A percentile compares a stretch with the other conserved stretches of the same genome.
Evolutionary conservation across 1,284 basidiomycete genomes (phyloP).

Genomic region (Marasmius sp.): DNA sequence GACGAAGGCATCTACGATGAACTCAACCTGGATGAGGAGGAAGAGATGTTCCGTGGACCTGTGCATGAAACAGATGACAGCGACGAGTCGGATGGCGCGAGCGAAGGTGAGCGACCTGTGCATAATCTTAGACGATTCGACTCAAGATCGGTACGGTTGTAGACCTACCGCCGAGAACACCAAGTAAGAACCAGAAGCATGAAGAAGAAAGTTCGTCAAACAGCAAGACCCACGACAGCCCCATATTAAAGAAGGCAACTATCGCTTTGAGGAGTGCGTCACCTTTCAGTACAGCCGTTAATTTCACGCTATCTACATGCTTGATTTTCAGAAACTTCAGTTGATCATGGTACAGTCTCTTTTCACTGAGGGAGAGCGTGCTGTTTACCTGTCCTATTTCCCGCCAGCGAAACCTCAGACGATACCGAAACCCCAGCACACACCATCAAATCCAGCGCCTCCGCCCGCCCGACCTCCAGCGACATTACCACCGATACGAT

Average conservation of each 20-base stretch:
- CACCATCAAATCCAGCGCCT: conserved; percentile 24
- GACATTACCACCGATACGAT: conserved; percentile 63
- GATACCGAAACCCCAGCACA: conserved; percentile 33
- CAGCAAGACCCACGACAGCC: conserved; percentile 75
- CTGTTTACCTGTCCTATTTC: conserved; percentile 28
- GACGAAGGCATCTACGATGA: conserved; percentile 99
- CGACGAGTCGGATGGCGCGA: conserved; percentile 69
- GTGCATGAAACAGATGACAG: conserved; percentile 73
- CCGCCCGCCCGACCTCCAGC: conserved; percentile 27
- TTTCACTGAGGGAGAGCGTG: neutral
- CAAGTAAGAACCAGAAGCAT: conserved; percentile 58
- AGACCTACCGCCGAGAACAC: conserved; percentile 65
- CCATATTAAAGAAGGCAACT: conserved; percentile 75
- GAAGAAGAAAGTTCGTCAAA: conserved; percentile 73
- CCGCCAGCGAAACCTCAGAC: conserved; percentile 82
- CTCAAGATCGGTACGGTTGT: conserved; percentile 7
- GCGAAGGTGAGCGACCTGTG: conserved; percentile 56
- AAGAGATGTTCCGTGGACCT: conserved; percentile 82
- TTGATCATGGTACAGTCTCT: conserved; percentile 35
- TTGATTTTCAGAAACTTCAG: conserved; percentile 40
- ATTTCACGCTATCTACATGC: conserved; percentile 6
- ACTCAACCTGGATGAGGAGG: conserved; percentile 95
- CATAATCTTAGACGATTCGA: neutral
- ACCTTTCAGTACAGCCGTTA: conserved; percentile 18
- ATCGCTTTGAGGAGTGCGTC: conserved; percentile 67